Percentiles rank a stretch among this genome's conserved stretches.
Evolutionary conservation across 106 monocot species (phyloP).

Genomic region (Dioscorea dumetorum): DNA sequence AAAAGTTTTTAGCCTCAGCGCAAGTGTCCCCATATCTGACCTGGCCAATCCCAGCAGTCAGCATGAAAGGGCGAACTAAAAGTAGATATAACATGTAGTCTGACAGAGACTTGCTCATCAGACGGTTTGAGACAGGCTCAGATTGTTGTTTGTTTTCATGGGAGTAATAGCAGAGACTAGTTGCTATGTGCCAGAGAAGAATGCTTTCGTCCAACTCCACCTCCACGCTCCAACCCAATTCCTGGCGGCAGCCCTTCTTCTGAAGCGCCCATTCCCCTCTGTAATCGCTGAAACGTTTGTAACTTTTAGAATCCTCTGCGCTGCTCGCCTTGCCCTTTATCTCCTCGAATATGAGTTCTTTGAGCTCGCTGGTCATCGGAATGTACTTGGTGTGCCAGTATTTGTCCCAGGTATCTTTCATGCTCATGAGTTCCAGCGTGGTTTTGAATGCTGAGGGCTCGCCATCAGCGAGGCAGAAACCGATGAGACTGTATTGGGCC

Average conservation of each 20-base stretch:
- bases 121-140: background rate
- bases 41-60: conserved; percentile 2
- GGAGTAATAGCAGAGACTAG: conserved; percentile 22
- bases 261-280: conserved; percentile 24
- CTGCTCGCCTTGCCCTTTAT: background rate
- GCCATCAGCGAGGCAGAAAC: conserved; percentile 6
- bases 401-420: conserved; percentile 15
- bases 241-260: conserved; percentile 5
- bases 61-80: conserved; percentile 17
- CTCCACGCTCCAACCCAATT: conserved; percentile 21
- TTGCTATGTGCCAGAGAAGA: conserved; percentile 42
- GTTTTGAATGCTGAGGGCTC: background rate
- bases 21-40: background rate
- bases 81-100: conserved; percentile 44
- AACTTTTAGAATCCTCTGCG: conserved; percentile 7
- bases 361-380: background rate
- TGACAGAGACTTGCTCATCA: conserved; percentile 14
- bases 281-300: conserved; percentile 1
- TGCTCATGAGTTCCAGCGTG: background rate
- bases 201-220: conserved; percentile 41
- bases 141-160: background rate
- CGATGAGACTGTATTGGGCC: conserved; percentile 20
- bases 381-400: background rate
- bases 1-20: background rate
- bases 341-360: conserved; percentile 8